phyloP scores from a whole-genome alignment of 2,329 filamentous ascomycete species.

The Fusarium devonianum region DNA sequence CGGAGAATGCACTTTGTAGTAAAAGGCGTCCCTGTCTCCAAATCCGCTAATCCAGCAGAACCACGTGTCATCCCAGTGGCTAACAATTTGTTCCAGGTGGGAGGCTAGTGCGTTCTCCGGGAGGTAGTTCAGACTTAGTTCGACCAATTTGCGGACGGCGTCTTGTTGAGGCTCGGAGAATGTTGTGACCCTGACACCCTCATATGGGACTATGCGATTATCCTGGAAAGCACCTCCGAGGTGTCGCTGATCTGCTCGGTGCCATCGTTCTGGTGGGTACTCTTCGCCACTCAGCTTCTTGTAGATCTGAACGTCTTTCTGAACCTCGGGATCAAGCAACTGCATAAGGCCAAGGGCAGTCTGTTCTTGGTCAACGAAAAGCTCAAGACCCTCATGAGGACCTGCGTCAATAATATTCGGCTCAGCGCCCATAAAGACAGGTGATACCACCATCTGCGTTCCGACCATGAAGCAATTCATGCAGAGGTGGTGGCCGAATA shows the following conservation, averaged over 20 bases:
- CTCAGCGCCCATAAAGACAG: conserved; percentile 80
- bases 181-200: conserved; percentile 62
- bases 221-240: conserved; percentile 78
- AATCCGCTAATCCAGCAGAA: conserved; percentile 79
- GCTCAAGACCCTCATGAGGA: conserved; percentile 66
- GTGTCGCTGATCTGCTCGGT: conserved; percentile 79
- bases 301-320: conserved; percentile 37
- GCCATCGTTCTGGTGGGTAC: conserved; percentile 74
- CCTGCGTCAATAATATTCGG: conserved; percentile 75
- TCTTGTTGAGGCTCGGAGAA: conserved; percentile 9
- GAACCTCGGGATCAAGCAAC: conserved; percentile 42
- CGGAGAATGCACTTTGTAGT: conserved; percentile 77
- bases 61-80: conserved; percentile 70
- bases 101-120: conserved; percentile 9
- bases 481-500: conserved; percentile 81
- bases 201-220: conserved; percentile 75
- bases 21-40: conserved; percentile 72
- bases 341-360: conserved; percentile 73
- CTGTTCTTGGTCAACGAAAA: conserved; percentile 68
- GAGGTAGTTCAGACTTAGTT: conserved; percentile 7
- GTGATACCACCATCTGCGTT: conserved; percentile 70
- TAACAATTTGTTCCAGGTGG: conserved; percentile 59
- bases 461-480: conserved; percentile 72
- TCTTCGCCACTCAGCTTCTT: conserved; percentile 65
- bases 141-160: conserved; percentile 1